These are phyloP conservation scores for Nemania diffusa DNA, from an alignment of 2,329 filamentous ascomycete genomes.

Conservation along the genomic window DNA sequence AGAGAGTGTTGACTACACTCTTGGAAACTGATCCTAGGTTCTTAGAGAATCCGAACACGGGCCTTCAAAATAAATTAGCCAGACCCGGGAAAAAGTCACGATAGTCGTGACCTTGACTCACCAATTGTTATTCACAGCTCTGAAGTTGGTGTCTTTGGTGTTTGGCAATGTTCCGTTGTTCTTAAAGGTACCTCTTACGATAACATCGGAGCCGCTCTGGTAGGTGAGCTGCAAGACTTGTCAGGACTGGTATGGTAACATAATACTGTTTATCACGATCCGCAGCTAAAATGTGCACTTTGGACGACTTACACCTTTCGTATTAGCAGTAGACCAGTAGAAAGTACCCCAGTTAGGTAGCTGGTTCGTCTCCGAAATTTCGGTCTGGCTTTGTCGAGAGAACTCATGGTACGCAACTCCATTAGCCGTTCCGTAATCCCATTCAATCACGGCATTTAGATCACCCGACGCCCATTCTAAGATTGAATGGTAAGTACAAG, in stretches of 20 bases:
- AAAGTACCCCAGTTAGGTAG: constrained; percentile 85
- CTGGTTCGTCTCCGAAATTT: constrained; percentile 75
- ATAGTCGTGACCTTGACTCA: constrained; percentile 6
- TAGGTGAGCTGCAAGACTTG: constrained; percentile 64
- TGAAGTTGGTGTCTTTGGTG: constrained; percentile 70
- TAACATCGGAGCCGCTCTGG: constrained; percentile 73
- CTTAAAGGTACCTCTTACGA: constrained; percentile 75
- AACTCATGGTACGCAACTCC: constrained; percentile 73
- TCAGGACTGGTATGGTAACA: constrained; percentile 25
- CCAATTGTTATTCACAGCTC: constrained; percentile 73
- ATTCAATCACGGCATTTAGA: constrained; percentile 63
- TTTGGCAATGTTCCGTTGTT: constrained; percentile 71
- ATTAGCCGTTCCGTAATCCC: constrained; percentile 65
- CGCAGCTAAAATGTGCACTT: not conserved
- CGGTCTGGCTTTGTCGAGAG: constrained; percentile 66
- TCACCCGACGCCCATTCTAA: constrained; percentile 79
- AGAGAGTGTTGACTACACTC: constrained; percentile 62
- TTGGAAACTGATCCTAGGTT: constrained; percentile 62
- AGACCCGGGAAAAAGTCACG: constrained; percentile 4
- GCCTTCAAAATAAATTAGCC: constrained; percentile 56
- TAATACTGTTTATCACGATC: no score
- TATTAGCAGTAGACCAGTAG: constrained; percentile 72
- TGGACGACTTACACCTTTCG: constrained; percentile 54
- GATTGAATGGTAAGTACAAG: constrained; percentile 22
- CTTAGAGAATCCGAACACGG: constrained; percentile 82